Percentiles rank a stretch among this genome's conserved stretches.
Conservation (phyloP, 352 stramenopile genomes). For the Phytophthora citricola region DNA sequence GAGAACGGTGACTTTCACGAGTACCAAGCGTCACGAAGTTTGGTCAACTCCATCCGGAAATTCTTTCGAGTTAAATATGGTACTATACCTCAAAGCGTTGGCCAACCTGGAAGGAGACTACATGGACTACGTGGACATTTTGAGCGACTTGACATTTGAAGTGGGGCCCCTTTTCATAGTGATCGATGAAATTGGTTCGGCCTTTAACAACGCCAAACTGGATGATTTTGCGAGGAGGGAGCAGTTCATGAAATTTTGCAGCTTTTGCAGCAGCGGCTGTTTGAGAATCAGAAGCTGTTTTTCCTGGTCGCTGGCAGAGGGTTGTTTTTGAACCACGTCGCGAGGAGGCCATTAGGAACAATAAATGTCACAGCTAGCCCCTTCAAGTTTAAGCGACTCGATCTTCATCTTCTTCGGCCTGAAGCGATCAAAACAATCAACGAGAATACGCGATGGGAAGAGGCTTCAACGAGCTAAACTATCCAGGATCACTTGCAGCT, state of each 20-base stretch:
- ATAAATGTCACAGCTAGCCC: background rate
- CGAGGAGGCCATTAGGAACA: too few relatives aligned
- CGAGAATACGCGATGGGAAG: background rate
- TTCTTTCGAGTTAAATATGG: background rate
- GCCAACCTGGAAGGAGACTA: too few relatives aligned
- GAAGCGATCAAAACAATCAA: background rate
- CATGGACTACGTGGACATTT: background rate
- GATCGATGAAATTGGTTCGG: constrained; percentile 20
- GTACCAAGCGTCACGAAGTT: background rate
- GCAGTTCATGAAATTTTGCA: constrained; percentile 2
- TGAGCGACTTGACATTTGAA: constrained; percentile 20
- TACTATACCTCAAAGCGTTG: background rate
- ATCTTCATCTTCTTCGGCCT: background rate
- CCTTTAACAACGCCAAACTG: constrained; percentile 1
- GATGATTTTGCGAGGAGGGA: background rate
- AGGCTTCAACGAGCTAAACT: background rate
- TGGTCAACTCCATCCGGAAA: background rate
- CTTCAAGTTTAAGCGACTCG: background rate
- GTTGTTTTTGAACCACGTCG: constrained; percentile 8
- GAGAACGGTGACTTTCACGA: background rate
- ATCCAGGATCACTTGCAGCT: background rate
- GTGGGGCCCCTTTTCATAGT: constrained; percentile 32
- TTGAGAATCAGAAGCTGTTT: constrained; percentile 13
- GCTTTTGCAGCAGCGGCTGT: background rate
- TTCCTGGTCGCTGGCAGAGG: constrained; percentile 25